phyloP scores from a whole-genome alignment of 192 early-diverging fungal species.

The Phlyctochytrium arcticum region DNA sequence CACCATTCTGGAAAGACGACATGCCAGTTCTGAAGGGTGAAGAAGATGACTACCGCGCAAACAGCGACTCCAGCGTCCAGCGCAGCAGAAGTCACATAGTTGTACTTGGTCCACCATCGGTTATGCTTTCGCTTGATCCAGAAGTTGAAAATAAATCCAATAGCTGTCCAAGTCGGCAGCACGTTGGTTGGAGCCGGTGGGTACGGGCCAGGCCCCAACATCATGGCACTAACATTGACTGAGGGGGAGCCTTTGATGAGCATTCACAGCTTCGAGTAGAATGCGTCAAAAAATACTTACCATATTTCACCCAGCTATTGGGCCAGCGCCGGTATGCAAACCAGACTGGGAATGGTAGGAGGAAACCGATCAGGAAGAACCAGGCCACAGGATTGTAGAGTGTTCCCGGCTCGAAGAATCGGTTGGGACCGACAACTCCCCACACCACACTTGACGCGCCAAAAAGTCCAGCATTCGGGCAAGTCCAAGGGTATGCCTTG shows the following conservation, averaged over 20 bases:
- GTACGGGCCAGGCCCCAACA: neutral
- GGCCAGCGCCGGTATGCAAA: neutral
- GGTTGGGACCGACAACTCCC: neutral
- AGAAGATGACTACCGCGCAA: neutral
- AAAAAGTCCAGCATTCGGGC: neutral
- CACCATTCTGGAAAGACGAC: neutral
- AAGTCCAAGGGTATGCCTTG: neutral
- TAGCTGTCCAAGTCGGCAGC: neutral
- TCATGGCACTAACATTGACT: neutral
- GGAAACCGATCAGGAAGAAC: neutral
- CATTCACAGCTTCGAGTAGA: neutral
- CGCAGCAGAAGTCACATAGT: constrained; percentile 24
- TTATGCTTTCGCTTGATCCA: constrained; percentile 10
- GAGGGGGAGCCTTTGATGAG: neutral
- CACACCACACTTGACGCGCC: neutral
- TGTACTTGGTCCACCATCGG: constrained; percentile 34
- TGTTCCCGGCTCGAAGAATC: neutral
- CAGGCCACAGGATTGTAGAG: neutral
- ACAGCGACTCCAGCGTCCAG: constrained; percentile 28
- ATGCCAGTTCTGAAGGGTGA: neutral
- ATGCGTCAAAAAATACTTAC: neutral
- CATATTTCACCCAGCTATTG: neutral
- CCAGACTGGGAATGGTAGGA: neutral
- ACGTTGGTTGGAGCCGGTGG: neutral
- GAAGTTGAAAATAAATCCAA: constrained; percentile 15